A percentile compares a stretch with the other conserved stretches of the same genome.
Conservation (phyloP, 2,329 filamentous ascomycete species). For the Akanthomyces muscarius region DNA sequence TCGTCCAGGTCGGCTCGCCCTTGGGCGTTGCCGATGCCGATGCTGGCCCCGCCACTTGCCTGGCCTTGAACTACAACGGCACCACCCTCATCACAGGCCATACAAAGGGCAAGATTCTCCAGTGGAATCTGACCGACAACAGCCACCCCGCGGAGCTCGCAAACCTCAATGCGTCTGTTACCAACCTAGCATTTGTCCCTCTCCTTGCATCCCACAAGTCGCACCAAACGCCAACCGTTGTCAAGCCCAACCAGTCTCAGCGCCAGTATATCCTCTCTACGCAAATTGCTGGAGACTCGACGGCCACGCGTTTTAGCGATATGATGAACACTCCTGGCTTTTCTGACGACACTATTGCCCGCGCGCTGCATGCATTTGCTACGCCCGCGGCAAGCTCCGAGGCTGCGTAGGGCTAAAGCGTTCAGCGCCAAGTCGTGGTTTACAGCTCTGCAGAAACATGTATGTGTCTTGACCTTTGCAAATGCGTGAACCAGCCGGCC, state of each 20-base stretch:
- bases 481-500: too few species aligned
- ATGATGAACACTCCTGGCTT: slow-evolving; percentile 47
- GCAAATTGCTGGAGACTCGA: slow-evolving; percentile 51
- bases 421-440: background rate
- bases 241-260: slow-evolving; percentile 74
- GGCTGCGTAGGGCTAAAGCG: background rate
- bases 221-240: slow-evolving; percentile 53
- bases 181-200: slow-evolving; percentile 71
- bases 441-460: background rate
- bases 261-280: slow-evolving; percentile 62
- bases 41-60: slow-evolving; percentile 61
- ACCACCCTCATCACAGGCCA: slow-evolving; percentile 79
- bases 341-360: slow-evolving; percentile 43
- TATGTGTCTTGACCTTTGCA: background rate
- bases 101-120: slow-evolving; percentile 68
- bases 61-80: slow-evolving; percentile 78
- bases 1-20: slow-evolving; percentile 51
- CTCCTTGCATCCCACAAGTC: slow-evolving; percentile 41
- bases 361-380: slow-evolving; percentile 45
- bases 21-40: slow-evolving; percentile 58
- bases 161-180: slow-evolving; percentile 76
- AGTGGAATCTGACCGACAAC: slow-evolving; percentile 74
- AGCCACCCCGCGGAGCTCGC: slow-evolving; percentile 63
- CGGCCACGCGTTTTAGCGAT: slow-evolving; percentile 38
- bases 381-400: slow-evolving; percentile 29